Conservation (phyloP, 2,329 filamentous ascomycete species). For the Chaetomiaceae sp. region DNA sequence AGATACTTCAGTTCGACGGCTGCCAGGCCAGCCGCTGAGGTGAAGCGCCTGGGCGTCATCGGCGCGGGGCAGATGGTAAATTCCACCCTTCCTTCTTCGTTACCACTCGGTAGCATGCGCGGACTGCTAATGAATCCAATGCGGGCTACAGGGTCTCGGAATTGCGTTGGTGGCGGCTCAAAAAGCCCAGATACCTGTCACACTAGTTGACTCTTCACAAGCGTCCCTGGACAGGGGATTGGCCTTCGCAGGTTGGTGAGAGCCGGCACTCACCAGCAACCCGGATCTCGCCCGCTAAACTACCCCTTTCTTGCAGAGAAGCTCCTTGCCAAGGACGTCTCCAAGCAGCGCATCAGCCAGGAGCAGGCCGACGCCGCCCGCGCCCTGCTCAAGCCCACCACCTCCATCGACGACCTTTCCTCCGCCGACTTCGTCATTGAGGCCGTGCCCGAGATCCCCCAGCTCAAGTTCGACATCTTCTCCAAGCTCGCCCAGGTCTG, state of each 20-base stretch:
- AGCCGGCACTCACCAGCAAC: neutral
- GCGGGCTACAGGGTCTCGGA: conserved; percentile 89
- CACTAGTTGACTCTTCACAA: conserved; percentile 78
- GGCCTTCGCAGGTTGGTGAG: conserved; percentile 70
- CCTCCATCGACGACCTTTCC: conserved; percentile 70
- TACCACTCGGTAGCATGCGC: too few relatives aligned
- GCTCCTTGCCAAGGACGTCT: conserved; percentile 85
- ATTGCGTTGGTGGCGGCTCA: conserved; percentile 93
- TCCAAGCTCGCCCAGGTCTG: conserved; percentile 74
- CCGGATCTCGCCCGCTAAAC: neutral
- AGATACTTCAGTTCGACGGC: conserved; percentile 68
- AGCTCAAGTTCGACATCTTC: conserved; percentile 87
- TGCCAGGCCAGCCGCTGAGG: conserved; percentile 54
- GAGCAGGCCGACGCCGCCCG: conserved; percentile 72
- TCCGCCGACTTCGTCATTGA: conserved; percentile 97
- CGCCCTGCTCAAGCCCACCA: conserved; percentile 64
- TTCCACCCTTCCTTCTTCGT: conserved; percentile 7
- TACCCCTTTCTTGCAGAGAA: conserved; percentile 57
- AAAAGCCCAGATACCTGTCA: conserved; percentile 78
- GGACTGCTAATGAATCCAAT: too few relatives aligned
- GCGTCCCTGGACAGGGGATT: conserved; percentile 83
- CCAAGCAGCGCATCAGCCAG: conserved; percentile 79
- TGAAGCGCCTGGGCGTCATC: conserved; percentile 86
- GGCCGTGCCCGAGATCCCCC: conserved; percentile 87
- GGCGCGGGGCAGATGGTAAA: conserved; percentile 94